Evolutionary conservation across 129 eudicot species (phyloP), one percentile per base, ranked within the genome.

Genomic region (Rutidosis leptorrhynchoides): DNA sequence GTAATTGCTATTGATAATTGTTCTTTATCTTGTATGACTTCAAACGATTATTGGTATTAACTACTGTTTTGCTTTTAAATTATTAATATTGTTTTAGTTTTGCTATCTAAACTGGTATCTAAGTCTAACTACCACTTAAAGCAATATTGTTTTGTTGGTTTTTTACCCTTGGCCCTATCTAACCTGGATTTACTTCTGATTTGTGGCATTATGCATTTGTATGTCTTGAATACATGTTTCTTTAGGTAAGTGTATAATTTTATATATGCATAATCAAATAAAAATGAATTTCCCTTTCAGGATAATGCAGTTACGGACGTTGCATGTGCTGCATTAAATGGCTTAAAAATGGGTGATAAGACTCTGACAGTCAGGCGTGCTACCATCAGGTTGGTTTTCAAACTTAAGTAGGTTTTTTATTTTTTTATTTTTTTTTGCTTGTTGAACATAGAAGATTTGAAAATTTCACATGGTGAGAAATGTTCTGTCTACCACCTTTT

Each of bases 301-400:
- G 95, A 90, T 76, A 91, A 90, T 67, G 85, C 85, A 14, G 95
- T 80, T 43, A 87, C 97, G 6, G 97, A 90, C 45, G 77, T 90
- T 74, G 97, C 97, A 10, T 90, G 97, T 68, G 91, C 95, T 78
- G 86, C 97, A 40, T 69, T 90, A 48, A 90, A 90, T 87, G 97
- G 97, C 64, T 78, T 90, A 65, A 90, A 90, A 75, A 87, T 90
- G 87, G 97, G 97, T 24, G 97, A 90, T 76, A 90, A 90, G 71
- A 90, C 97, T n/a, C 79, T 90, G 55, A 90, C 97, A 42, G 95
- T 90, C 65, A 72, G 97, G 57, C 90, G 97, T 68, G 97, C 97
- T 62, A 83, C 97, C 53, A 67, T 87, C 83, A 90, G 95, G 97
- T 90, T 62, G 46, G 78, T 74, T 43, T 61, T 33, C 20, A 25